Evolutionary conservation across 306 rosid species (phyloP), one percentile per base, ranked within the genome.

Genomic region (Begonia fuchsioides): DNA sequence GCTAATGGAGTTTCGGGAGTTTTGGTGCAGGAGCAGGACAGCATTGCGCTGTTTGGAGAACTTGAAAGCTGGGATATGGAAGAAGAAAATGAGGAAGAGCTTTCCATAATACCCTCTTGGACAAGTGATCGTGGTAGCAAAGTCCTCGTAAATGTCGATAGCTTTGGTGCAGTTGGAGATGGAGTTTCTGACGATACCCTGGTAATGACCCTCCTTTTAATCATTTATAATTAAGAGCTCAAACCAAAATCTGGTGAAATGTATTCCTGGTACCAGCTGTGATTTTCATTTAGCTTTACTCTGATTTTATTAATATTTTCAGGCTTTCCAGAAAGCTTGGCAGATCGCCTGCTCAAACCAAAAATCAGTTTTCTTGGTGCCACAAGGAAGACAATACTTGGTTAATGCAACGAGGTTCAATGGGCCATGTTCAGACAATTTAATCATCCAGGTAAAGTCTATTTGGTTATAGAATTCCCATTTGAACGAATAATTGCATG

Each of bases 311-410:
- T 57, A 47, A 66, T 65, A 38, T 57, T 26, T 13, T 48, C 69
- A 92, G 98, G 85, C 98, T 63, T 76, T 92, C 51, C 60, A 13
- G 63, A 72, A 85, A 59, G 96, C 96, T 43, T 86, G 96, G 96
- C 63, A 44, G 11, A 61, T 71, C 40, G 88, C 96, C 12, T 86
- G 96, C 72, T 63, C 76, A 56, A 74, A 86, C 4, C 54, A 79
- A 59, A 59, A 74, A 47, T 64, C 94, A 47, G 94, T 86, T 57
- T 55, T 92, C 18, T 68, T 92, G 54, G 81, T 92, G 56, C 98
- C 98, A 40, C 62, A 75, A 68, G 88, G 62, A 57, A 66, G 78
- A 17, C 70, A 49, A 15, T 92, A 92, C 79, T 76, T 82, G 2
- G 88, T 92, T 26, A 86, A 73, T 54, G 98, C 98, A 46, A 79